Evolutionary conservation across 2,329 filamentous ascomycete species (phyloP).

Genomic region (Fusarium sp.): DNA sequence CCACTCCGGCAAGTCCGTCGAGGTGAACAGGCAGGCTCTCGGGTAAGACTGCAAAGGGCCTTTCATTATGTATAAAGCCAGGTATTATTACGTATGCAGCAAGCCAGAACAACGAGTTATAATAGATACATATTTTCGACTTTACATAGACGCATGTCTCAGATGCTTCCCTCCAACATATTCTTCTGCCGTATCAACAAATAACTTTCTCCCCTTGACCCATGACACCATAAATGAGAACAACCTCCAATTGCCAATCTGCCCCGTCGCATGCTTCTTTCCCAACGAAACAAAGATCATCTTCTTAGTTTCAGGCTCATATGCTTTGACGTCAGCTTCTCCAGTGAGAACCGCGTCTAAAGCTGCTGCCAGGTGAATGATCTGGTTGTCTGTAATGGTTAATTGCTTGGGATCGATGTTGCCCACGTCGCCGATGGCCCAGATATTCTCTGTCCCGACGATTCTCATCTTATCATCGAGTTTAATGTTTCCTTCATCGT

Average conservation of each 20-base stretch:
- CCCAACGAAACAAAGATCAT: conserved; percentile 50
- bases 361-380: conserved; percentile 50
- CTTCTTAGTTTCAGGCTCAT: conserved; percentile 42
- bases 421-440: conserved; percentile 58
- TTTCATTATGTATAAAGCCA: not conserved
- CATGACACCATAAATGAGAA: conserved; percentile 50
- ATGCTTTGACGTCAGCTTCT: conserved; percentile 14
- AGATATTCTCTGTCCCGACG: conserved; percentile 53
- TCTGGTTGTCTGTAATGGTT: conserved; percentile 51
- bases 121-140: no score
- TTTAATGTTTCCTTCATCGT: conserved; percentile 50
- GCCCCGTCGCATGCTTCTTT: conserved; percentile 48
- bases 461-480: conserved; percentile 53
- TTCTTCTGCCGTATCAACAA: conserved; percentile 49
- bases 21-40: conserved; percentile 33
- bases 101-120: not conserved
- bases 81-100: not conserved
- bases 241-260: conserved; percentile 52
- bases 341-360: conserved; percentile 47
- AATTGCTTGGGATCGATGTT: conserved; percentile 56
- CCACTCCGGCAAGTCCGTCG: conserved; percentile 30
- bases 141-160: conserved; percentile 48
- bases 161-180: conserved; percentile 49
- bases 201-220: conserved; percentile 52
- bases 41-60: conserved; percentile 4